Conservation (phyloP, 345 rosid species). For the Aurinia saxatilis region DNA sequence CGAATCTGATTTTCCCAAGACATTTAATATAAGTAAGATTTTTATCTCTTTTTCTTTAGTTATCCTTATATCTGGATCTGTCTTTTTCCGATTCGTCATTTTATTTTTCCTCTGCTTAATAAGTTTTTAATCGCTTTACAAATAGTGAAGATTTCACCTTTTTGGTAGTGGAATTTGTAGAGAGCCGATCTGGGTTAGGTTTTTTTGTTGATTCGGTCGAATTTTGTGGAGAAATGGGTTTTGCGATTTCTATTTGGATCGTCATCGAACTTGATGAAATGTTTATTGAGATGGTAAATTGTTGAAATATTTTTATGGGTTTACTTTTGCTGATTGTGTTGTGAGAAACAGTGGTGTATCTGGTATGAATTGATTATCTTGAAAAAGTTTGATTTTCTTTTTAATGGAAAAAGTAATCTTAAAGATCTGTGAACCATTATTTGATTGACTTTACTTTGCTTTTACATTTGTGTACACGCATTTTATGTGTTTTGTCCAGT, state of each 20-base stretch:
- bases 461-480: slow-evolving; percentile 21
- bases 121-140: background rate
- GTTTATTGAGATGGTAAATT: background rate
- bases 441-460: slow-evolving; percentile 7
- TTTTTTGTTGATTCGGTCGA: background rate
- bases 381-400: slow-evolving; percentile 2
- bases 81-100: slow-evolving; percentile 15
- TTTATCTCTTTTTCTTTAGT: background rate
- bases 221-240: background rate
- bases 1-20: slow-evolving; percentile 7
- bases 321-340: too few relatives aligned
- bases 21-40: slow-evolving; percentile 3
- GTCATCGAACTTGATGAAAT: background rate
- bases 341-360: background rate
- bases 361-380: slow-evolving; percentile 5
- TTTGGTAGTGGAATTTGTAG: slow-evolving; percentile 1
- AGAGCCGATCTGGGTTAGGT: background rate
- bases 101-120: slow-evolving; percentile 9
- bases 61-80: slow-evolving; percentile 19
- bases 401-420: background rate
- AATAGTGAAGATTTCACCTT: slow-evolving; percentile 4
- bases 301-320: background rate
- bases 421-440: slow-evolving; percentile 11
- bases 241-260: background rate
- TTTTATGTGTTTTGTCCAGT: slow-evolving; percentile 14